A percentile compares a stretch with the other conserved stretches of the same genome.
Conservation (phyloP, 2,329 filamentous ascomycete genomes). For the Fusarium virguliforme region DNA sequence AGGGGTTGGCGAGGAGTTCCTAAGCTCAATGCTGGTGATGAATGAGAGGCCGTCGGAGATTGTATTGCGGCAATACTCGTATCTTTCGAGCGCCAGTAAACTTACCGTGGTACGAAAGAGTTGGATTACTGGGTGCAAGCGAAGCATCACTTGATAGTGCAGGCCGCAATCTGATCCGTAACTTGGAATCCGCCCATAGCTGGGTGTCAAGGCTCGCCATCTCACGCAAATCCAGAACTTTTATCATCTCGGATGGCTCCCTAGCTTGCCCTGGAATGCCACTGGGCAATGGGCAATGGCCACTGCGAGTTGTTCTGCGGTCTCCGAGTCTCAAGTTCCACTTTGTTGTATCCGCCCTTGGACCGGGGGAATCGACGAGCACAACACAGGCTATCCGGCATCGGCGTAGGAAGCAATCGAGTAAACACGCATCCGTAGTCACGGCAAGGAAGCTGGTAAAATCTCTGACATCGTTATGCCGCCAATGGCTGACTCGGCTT, state of each 20-base stretch:
- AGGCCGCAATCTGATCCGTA: not conserved
- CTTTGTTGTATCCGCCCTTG: not conserved
- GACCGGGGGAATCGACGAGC: not conserved
- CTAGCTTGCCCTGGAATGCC: not conserved
- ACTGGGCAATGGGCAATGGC: not conserved
- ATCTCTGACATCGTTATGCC: slow-evolving; percentile 37
- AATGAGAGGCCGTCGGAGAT: slow-evolving; percentile 18
- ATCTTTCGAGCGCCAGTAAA: not conserved
- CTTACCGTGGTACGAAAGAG: not conserved
- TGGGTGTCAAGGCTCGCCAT: not conserved
- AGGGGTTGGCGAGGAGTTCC: not conserved
- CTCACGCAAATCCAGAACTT: not conserved
- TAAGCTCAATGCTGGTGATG: not conserved
- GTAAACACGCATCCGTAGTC: slow-evolving; percentile 21
- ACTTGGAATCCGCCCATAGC: not conserved
- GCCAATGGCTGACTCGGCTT: slow-evolving; percentile 45
- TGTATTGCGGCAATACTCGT: not conserved
- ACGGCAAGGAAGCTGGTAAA: slow-evolving; percentile 17
- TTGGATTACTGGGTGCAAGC: not conserved
- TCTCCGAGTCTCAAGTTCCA: not conserved
- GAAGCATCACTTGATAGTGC: not conserved
- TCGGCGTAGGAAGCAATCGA: not conserved
- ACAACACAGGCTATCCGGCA: not conserved
- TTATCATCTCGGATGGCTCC: not conserved
- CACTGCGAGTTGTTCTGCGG: not conserved